Base-by-base conservation (phyloP, 2,329 filamentous ascomycete genomes). In the Alternaria ethzedia region DNA sequence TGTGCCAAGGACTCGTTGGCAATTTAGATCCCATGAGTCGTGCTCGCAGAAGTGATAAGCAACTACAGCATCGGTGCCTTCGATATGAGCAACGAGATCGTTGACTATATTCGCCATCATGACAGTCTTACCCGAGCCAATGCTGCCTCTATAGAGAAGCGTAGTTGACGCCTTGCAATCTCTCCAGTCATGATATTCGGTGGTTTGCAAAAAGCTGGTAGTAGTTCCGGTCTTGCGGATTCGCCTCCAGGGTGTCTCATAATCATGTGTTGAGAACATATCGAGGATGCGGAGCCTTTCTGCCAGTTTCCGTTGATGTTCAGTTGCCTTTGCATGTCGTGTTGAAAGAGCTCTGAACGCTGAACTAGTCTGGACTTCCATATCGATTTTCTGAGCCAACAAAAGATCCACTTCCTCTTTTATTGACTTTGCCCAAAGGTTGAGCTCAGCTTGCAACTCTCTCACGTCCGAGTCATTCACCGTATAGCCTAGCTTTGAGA, bases 371-470 rank as follows among this genome's bases (percentile, higher is more conserved):
- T 63, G 25, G 2, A 69, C 72, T 41, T 80, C 73, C 28, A 70
- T 66, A 51, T 64, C 69, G 12, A 51, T 44, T n/a, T 47, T 44
- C n/a, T 51, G 57, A 6, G 58, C 63, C 20, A 61, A 4, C 10
- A 57, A 49, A 0, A 79, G 20, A 9, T 51, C 59, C 26, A 76
- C 66, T 56, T 81, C 78, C n/a, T 80, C 77, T 44, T 77, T 79
- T 46, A 84, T 83, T 0, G 82, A 81, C 80, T 44, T 83, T 10
- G 15, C n/a, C 41, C n/a, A 43, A 17, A 6, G 2, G 9, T 17
- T n/a, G 17, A 43, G 41, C n/a, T 17, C 17, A 10, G 41, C 9
- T 17, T 17, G 41, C n/a, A 17, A 17, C 3, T 20, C 41, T 43
- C 17, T 43, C n/a, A 43, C 17, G 15, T 43, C 41, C n/a, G 41